A percentile compares a stretch with the other conserved stretches of the same genome.
Conservation (phyloP, 106 monocot species). For the Apostasia shenzhenica region DNA sequence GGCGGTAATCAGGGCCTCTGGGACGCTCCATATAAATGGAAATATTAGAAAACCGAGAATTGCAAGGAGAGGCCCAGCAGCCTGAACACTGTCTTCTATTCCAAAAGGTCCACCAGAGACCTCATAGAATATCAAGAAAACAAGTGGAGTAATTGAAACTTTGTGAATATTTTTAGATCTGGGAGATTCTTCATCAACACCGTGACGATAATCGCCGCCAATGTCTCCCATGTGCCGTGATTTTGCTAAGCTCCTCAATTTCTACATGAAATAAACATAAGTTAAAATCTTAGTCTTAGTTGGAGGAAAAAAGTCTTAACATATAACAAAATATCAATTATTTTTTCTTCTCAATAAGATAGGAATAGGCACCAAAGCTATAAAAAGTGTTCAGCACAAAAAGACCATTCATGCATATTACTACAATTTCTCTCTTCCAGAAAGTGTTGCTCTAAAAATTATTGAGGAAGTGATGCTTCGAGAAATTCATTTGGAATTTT, state of each 20-base stretch:
- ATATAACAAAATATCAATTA: too few species aligned
- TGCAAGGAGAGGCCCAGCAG: conserved; percentile 61
- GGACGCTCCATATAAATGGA: conserved; percentile 77
- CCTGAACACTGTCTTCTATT: conserved; percentile 58
- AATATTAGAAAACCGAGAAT: conserved; percentile 57
- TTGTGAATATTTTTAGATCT: conserved; percentile 22
- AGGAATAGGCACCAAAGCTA: too few species aligned
- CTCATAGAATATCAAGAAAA: conserved; percentile 76
- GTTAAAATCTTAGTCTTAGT: too few species aligned
- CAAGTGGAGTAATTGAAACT: conserved; percentile 50
- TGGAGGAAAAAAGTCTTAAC: too few species aligned
- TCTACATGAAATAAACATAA: conserved; percentile 15
- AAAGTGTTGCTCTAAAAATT: too few species aligned
- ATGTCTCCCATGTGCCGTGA: conserved; percentile 30
- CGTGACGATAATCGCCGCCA: conserved; percentile 12
- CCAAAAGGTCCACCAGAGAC: conserved; percentile 78
- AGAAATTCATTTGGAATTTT: too few species aligned
- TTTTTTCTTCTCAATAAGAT: too few species aligned
- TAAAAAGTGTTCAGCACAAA: too few species aligned
- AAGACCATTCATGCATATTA: too few species aligned
- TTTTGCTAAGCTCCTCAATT: conserved; percentile 13
- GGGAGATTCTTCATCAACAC: conserved; percentile 15
- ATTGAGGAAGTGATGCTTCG: too few species aligned
- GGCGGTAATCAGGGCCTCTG: conserved; percentile 69
- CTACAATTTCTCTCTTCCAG: too few species aligned